A percentile compares a stretch with the other conserved stretches of the same genome.
These are phyloP conservation scores for Hypomyces rosellus DNA, from an alignment of 2,329 filamentous ascomycete genomes.

Conservation along the genomic window DNA sequence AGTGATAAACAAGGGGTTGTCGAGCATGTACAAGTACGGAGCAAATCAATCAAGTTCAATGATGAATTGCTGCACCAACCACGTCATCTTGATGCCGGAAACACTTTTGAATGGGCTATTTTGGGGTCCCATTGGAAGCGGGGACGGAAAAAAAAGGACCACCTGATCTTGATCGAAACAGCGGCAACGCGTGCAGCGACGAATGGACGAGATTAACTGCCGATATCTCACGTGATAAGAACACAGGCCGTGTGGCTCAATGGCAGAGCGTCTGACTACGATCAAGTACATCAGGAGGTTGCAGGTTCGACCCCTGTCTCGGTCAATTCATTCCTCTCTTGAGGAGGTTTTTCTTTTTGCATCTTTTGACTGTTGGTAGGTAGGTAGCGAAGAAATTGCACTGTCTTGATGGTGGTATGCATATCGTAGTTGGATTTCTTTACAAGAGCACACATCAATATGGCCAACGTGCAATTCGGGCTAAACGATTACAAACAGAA, in stretches of 20 bases:
- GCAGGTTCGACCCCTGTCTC: not conserved
- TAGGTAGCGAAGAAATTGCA: no score
- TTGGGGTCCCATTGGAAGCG: not conserved
- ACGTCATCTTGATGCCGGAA: not conserved
- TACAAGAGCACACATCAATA: no score
- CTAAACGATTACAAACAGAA: no score
- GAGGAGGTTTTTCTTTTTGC: conserved; percentile 13
- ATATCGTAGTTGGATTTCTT: no score
- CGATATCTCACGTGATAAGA: conserved; percentile 7
- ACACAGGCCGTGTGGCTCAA: conserved; percentile 29
- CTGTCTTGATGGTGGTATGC: no score
- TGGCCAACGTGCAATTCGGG: no score
- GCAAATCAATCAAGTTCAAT: not conserved
- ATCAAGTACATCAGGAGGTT: conserved; percentile 11
- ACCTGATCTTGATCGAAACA: conserved; percentile 1
- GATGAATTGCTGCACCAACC: not conserved
- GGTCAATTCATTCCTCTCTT: conserved; percentile 2
- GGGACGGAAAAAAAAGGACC: not conserved
- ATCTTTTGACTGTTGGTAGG: not conserved
- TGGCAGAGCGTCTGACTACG: conserved; percentile 40
- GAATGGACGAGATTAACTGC: not conserved
- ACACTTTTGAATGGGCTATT: not conserved
- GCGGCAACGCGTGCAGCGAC: conserved; percentile 2
- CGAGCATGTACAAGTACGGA: not conserved
- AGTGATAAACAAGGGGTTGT: no score